Conservation (phyloP, 805 yeast genomes). For the Candida peoriensis region DNA sequence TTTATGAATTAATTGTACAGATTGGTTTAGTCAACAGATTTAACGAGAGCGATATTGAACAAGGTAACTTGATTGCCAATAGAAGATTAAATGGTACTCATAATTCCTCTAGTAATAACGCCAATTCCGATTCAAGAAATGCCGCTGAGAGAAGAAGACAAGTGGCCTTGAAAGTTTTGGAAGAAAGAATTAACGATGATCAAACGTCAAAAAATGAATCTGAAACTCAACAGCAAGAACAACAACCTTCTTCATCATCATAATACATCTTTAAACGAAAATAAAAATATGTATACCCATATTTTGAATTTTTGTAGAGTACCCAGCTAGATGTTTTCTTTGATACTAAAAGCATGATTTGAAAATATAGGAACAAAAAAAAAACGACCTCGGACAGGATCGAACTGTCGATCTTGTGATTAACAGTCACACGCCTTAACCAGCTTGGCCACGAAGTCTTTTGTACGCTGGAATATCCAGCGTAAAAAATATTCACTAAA, state of each 20-base stretch:
- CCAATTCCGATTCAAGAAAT: slow-evolving; percentile 33
- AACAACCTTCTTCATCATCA: too few relatives aligned
- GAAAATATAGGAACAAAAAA: too few relatives aligned
- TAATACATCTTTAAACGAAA: too few relatives aligned
- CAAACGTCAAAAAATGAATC: slow-evolving; percentile 2
- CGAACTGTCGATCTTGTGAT: slow-evolving; percentile 1
- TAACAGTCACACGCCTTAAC: background rate
- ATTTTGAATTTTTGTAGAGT: too few relatives aligned
- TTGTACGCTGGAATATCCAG: too few relatives aligned
- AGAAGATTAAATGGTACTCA: slow-evolving; percentile 38
- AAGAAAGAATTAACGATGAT: slow-evolving; percentile 46
- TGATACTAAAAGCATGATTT: too few relatives aligned
- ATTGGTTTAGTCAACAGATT: slow-evolving; percentile 56
- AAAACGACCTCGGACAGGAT: slow-evolving; percentile 1
- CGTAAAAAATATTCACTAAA: too few relatives aligned
- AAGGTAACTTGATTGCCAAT: slow-evolving; percentile 66
- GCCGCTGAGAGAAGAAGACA: slow-evolving; percentile 76
- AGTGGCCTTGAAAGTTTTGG: slow-evolving; percentile 69
- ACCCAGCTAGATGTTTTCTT: too few relatives aligned
- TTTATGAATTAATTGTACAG: slow-evolving; percentile 34
- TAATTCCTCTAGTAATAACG: slow-evolving; percentile 5
- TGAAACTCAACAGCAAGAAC: background rate
- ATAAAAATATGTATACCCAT: too few relatives aligned
- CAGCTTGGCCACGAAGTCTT: slow-evolving; percentile 1
- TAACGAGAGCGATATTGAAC: slow-evolving; percentile 63